Conservation (phyloP, 2,329 filamentous ascomycete genomes). For the Didymella sp. region DNA sequence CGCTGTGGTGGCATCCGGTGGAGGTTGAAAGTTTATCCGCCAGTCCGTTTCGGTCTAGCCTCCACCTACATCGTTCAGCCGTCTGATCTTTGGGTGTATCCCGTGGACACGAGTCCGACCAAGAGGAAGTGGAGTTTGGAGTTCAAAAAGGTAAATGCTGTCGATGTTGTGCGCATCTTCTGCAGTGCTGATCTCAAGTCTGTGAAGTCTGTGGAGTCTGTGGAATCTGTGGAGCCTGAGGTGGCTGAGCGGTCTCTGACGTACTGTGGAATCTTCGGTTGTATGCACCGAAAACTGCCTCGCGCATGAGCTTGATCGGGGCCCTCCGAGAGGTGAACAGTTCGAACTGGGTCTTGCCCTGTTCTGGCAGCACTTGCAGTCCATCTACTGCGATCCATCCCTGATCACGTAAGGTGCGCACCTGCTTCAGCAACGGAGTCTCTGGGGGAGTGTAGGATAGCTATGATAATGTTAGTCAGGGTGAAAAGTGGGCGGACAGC, state of each 20-base stretch:
- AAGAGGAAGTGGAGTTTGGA: neutral
- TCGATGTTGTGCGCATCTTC: no score
- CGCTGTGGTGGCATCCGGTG: neutral
- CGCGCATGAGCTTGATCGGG: neutral
- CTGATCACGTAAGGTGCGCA: neutral
- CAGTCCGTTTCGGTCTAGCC: neutral
- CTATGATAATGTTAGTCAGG: neutral
- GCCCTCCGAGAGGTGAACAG: neutral
- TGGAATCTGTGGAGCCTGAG: neutral
- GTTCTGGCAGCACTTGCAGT: slow-evolving; percentile 3
- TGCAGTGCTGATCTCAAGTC: neutral
- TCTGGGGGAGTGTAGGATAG: slow-evolving; percentile 1
- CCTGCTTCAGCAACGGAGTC: neutral
- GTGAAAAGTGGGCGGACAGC: neutral
- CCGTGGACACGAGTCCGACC: neutral
- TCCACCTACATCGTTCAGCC: neutral
- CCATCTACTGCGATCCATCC: slow-evolving; percentile 6
- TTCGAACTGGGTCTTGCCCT: slow-evolving; percentile 2
- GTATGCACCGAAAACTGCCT: neutral
- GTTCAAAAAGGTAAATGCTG: neutral
- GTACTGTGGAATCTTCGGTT: neutral
- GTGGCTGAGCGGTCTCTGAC: neutral
- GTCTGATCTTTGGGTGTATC: neutral
- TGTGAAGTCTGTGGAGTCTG: neutral
- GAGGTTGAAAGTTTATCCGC: neutral